phyloP scores from a whole-genome alignment of 75 land plant genomes.

The Cryptomeria japonica region DNA sequence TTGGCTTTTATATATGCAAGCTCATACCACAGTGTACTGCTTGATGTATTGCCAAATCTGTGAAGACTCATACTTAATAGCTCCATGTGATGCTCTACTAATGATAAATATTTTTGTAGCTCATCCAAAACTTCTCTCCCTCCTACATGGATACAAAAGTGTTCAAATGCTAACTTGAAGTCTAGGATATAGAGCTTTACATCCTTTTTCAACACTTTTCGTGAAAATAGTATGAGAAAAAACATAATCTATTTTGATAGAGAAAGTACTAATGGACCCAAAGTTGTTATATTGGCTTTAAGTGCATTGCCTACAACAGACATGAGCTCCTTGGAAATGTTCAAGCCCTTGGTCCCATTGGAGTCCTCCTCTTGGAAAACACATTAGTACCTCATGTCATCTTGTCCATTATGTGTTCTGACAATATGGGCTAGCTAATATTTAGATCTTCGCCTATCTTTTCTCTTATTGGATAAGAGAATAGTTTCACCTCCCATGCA shows the following conservation, averaged over 20 bases:
- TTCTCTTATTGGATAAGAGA: slow-evolving; percentile 48
- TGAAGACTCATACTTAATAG: slow-evolving; percentile 63
- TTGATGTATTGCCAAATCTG: slow-evolving; percentile 72
- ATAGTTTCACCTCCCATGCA: slow-evolving; percentile 22
- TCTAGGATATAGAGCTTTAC: slow-evolving; percentile 64
- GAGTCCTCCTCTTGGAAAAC: slow-evolving; percentile 45
- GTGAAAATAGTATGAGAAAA: slow-evolving; percentile 25
- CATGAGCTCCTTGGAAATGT: slow-evolving; percentile 39
- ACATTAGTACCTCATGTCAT: slow-evolving; percentile 35
- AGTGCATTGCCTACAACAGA: slow-evolving; percentile 63
- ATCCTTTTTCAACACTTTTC: slow-evolving; percentile 20
- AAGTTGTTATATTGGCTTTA: slow-evolving; percentile 69
- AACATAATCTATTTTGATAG: slow-evolving; percentile 42
- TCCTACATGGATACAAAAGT: slow-evolving; percentile 57
- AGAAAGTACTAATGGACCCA: slow-evolving; percentile 76
- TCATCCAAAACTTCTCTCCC: slow-evolving; percentile 61
- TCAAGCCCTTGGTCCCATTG: slow-evolving; percentile 18
- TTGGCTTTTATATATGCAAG: slow-evolving; percentile 79
- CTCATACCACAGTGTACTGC: slow-evolving; percentile 77
- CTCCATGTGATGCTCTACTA: slow-evolving; percentile 61
- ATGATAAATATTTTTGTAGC: slow-evolving; percentile 58
- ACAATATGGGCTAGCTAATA: slow-evolving; percentile 68
- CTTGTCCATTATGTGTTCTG: slow-evolving; percentile 54
- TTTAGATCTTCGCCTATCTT: slow-evolving; percentile 58
- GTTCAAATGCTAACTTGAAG: slow-evolving; percentile 72